Conservation (phyloP, 2,329 filamentous ascomycete species). For the Proliferodiscus dingleyae region DNA sequence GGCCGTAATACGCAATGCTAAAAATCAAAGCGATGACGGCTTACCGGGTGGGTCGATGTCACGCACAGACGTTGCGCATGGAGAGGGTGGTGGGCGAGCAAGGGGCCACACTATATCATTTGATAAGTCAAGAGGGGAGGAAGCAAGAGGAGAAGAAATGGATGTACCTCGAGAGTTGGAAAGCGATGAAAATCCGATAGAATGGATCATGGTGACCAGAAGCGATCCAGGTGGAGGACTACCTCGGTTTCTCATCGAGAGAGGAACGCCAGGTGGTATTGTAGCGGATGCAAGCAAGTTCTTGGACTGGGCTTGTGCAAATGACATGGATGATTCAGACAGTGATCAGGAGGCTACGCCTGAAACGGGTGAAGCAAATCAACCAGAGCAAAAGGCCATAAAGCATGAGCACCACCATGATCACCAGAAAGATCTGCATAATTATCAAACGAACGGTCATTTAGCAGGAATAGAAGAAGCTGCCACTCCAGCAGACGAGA, state of each 20-base stretch:
- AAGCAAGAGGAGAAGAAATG: conserved; percentile 33
- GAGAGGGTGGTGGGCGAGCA: conserved; percentile 24
- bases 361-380: conserved; percentile 13
- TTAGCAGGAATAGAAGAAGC: conserved; percentile 23
- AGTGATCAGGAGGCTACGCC: conserved; percentile 18
- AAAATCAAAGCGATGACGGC: conserved; percentile 16
- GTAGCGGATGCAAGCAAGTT: conserved; percentile 63
- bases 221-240: conserved; percentile 70
- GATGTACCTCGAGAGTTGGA: conserved; percentile 32
- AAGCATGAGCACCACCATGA: conserved; percentile 12
- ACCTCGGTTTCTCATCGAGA: conserved; percentile 66
- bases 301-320: conserved; percentile 59
- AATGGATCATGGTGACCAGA: conserved; percentile 72
- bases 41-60: conserved; percentile 12
- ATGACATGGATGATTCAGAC: conserved; percentile 27
- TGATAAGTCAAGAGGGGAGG: conserved; percentile 34
- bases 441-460: conserved; percentile 29
- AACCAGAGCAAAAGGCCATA: conserved; percentile 19
- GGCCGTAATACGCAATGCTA: conserved; percentile 40
- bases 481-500: conserved; percentile 5
- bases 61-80: conserved; percentile 16
- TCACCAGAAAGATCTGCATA: conserved; percentile 30
- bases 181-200: conserved; percentile 59
- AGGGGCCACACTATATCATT: conserved; percentile 39
- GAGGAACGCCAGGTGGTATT: conserved; percentile 63